A percentile compares a stretch with the other conserved stretches of the same genome.
These are phyloP conservation scores for Sherardia arvensis DNA, from an alignment of 257 asterid genomes.

Conservation along the genomic window DNA sequence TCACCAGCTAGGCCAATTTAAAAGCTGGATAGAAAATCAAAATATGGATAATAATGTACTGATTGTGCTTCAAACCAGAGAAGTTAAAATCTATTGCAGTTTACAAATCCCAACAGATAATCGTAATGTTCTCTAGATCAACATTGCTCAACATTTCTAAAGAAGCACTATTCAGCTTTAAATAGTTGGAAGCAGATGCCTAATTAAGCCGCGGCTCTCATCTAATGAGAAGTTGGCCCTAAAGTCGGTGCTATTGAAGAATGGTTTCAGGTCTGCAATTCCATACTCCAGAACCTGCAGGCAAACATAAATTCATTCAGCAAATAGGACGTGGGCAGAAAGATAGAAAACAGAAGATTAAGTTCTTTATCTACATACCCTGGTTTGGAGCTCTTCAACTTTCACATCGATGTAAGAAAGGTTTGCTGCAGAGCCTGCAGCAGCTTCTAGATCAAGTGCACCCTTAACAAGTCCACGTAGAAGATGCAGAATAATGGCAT, in stretches of 20 bases:
- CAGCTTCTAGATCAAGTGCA: constrained; percentile 52
- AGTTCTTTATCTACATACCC: constrained; percentile 30
- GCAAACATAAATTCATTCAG: not conserved
- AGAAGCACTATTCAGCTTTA: not conserved
- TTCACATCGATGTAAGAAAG: constrained; percentile 54
- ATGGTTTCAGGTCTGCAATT: constrained; percentile 64
- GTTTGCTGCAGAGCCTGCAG: constrained; percentile 43
- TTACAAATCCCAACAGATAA: not conserved
- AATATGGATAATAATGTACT: too few species aligned
- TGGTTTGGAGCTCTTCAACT: constrained; percentile 80
- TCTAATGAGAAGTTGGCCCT: constrained; percentile 66
- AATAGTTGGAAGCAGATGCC: constrained; percentile 42
- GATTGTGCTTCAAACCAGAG: not conserved
- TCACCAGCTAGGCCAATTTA: not conserved
- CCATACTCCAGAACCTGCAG: constrained; percentile 80
- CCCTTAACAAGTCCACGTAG: constrained; percentile 77
- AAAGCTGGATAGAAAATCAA: too few species aligned
- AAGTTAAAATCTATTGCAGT: not conserved
- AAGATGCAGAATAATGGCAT: constrained; percentile 61
- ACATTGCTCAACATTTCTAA: not conserved
- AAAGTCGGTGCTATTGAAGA: constrained; percentile 66
- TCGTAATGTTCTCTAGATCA: not conserved
- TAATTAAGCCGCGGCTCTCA: constrained; percentile 46
- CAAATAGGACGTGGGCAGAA: not conserved
- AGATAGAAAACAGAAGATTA: not conserved